Evolutionary conservation across 768 basidiomycete species (phyloP), one percentile per base, ranked within the genome.

Genomic region (Termitomyces sp.): DNA sequence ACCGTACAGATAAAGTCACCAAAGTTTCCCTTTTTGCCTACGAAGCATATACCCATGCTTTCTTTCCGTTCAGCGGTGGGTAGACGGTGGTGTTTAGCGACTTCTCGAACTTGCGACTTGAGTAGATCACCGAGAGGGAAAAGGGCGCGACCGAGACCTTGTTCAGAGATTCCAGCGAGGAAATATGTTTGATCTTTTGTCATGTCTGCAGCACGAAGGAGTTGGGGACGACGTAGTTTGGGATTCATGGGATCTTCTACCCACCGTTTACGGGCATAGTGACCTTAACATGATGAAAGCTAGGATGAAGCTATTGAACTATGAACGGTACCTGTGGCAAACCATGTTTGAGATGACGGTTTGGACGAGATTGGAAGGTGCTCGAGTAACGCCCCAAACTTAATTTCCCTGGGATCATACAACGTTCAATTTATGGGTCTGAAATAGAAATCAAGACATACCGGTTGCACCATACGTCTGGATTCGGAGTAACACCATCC

Each of bases 41-140:
- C 85, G 61, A 98, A 98, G 65, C 95, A 98, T 17, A 98, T 80
- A 0, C 95, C 95, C 84, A 96, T 94, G 69, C 91, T 94, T 66
- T 98, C 95, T 17, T 77, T 78, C 57, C 91, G 78, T 3, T 80
- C 75, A 19, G 47, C 31, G 11, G 47, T 48, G 19, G 47, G 47
- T 11, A 48, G 31, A 7, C 19, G 31, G 19, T 48, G n/a, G 14
- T 4, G 47, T 33, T 70, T 70, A 0, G 95, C 95, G 17, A 96
- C 72, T 33, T 48, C 47, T 14, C 47, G 47, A 12, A 48, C 47
- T 48, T 48, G 31, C 3, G 31, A 14, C 70, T 98, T 98, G 7
- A 71, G 78, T 7, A 89, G 65, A 12, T 73, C 96, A 78, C 50
- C 50, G 6, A 51, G 37, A 26, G 50, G 50, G 50, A 51, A 51